Conservation (phyloP, 2,329 filamentous ascomycete species). For the Clonostachys sp. region DNA sequence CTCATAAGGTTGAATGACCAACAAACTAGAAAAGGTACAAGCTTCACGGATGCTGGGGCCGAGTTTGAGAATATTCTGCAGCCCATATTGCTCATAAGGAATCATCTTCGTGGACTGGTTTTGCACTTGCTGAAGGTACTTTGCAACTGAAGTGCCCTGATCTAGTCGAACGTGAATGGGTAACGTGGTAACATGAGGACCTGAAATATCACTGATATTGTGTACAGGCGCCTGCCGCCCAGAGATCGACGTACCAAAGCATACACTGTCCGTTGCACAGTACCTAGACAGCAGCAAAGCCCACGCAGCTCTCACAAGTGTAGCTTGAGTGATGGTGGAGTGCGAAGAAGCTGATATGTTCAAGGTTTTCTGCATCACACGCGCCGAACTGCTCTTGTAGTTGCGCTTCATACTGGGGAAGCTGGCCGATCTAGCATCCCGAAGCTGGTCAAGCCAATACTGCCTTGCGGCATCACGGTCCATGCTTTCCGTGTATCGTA, state of each 20-base stretch:
- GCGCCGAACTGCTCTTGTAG: neutral
- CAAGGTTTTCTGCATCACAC: neutral
- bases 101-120: conserved; percentile 9
- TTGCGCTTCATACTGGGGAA: neutral
- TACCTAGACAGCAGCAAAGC: conserved; percentile 12
- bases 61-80: conserved; percentile 13
- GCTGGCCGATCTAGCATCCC: neutral
- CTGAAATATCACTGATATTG: conserved; percentile 5
- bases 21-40: conserved; percentile 10
- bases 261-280: conserved; percentile 9
- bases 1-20: conserved; percentile 8
- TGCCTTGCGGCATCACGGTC: neutral
- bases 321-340: conserved; percentile 8
- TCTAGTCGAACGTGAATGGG: conserved; percentile 5
- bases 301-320: conserved; percentile 18
- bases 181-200: conserved; percentile 8
- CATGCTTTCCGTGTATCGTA: conserved; percentile 30
- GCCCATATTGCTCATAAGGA: conserved; percentile 11
- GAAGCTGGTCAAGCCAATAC: conserved; percentile 1
- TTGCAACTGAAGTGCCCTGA: conserved; percentile 2
- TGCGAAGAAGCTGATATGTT: neutral
- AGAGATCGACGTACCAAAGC: conserved; percentile 14
- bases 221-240: conserved; percentile 10
- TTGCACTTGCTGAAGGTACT: conserved; percentile 7
- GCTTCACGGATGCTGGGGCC: conserved; percentile 6